A percentile compares a stretch with the other conserved stretches of the same genome.
phyloP scores from a whole-genome alignment of 2,329 filamentous ascomycete genomes.

The Beauveria brongniartii region DNA sequence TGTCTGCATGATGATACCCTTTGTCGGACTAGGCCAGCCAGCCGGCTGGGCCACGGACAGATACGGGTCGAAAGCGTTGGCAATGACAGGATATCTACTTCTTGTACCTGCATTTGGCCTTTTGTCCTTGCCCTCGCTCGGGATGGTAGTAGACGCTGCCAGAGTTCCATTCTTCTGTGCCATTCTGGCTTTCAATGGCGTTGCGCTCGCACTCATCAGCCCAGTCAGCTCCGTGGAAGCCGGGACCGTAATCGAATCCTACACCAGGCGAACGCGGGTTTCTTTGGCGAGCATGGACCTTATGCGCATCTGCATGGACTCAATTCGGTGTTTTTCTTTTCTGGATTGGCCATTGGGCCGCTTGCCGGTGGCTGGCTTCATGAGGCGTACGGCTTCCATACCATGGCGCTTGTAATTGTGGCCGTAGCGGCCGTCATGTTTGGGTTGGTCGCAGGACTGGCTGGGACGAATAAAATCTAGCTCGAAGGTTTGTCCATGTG shows the following conservation, averaged over 20 bases:
- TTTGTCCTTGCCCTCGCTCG: neutral
- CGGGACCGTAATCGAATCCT: conserved; percentile 4
- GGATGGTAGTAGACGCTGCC: neutral
- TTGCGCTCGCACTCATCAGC: neutral
- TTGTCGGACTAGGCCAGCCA: conserved; percentile 1
- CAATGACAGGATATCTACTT: neutral
- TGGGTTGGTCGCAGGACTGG: neutral
- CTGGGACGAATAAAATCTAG: neutral
- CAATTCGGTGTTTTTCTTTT: conserved; percentile 4
- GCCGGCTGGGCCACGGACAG: conserved; percentile 6
- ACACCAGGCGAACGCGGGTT: conserved; percentile 10
- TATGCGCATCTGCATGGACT: conserved; percentile 13
- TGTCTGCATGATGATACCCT: neutral
- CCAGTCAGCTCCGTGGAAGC: conserved; percentile 10
- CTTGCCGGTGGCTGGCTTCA: neutral
- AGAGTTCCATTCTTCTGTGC: neutral
- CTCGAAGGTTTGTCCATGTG: no score
- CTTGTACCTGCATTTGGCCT: neutral
- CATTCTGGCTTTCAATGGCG: neutral
- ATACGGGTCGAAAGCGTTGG: conserved; percentile 8
- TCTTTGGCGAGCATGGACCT: conserved; percentile 12
- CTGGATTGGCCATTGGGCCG: conserved; percentile 10
- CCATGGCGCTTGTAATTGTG: neutral
- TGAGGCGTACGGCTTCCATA: neutral
- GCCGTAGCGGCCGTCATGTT: neutral